Percentiles rank a stretch among this genome's conserved stretches.
Conservation (phyloP, 2,329 filamentous ascomycete genomes). For the Rhinocladiella similis region DNA sequence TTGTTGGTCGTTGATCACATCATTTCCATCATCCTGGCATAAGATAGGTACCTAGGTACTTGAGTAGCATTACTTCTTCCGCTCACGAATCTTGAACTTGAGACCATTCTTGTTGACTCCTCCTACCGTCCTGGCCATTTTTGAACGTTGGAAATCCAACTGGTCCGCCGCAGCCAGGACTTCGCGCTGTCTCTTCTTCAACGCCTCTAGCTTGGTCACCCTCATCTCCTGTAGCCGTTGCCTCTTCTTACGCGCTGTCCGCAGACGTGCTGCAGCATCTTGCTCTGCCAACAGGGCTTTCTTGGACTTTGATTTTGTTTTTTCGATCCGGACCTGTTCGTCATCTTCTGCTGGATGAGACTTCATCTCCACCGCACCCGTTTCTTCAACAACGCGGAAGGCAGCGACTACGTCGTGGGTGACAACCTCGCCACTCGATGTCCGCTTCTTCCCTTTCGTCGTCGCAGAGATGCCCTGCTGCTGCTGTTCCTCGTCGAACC, state of each 20-base stretch:
- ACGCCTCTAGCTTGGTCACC: conserved; percentile 50
- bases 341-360: conserved; percentile 26
- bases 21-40: too few species aligned
- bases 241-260: conserved; percentile 47
- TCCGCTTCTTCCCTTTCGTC: conserved; percentile 19
- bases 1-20: too few species aligned
- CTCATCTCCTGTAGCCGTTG: conserved; percentile 51
- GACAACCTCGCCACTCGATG: conserved; percentile 26
- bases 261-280: conserved; percentile 39
- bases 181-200: conserved; percentile 56
- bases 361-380: background rate
- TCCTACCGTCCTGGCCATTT: conserved; percentile 61
- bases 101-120: conserved; percentile 64
- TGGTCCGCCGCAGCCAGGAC: conserved; percentile 57
- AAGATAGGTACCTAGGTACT: too few species aligned
- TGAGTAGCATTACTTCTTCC: conserved; percentile 51
- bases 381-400: background rate
- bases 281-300: conserved; percentile 46
- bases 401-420: too few species aligned
- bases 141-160: conserved; percentile 60
- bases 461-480: conserved; percentile 26
- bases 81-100: conserved; percentile 64
- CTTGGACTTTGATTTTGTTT: conserved; percentile 40
- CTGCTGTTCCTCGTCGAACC: conserved; percentile 38
- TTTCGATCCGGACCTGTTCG: conserved; percentile 15